A percentile compares a stretch with the other conserved stretches of the same genome.
phyloP scores from a whole-genome alignment of 2,329 filamentous ascomycete species.

The Aspergillus clavatus region DNA sequence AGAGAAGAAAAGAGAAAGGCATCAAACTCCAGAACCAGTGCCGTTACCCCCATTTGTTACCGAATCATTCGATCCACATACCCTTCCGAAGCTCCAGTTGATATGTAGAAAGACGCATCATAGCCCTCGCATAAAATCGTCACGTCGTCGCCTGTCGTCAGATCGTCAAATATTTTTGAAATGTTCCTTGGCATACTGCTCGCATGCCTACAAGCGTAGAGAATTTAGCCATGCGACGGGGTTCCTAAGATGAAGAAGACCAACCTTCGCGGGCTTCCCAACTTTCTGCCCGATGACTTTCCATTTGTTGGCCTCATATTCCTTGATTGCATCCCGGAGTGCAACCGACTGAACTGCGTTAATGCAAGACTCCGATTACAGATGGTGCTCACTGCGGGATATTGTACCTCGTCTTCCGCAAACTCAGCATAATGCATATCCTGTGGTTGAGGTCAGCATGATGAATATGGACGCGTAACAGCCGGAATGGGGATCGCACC shows the following conservation, averaged over 20 bases:
- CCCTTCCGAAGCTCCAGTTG: not conserved
- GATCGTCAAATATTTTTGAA: slow-evolving; percentile 51
- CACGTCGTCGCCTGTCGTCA: slow-evolving; percentile 30
- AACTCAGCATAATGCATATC: slow-evolving; percentile 99
- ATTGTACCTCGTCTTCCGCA: slow-evolving; percentile 72
- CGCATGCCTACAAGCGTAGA: slow-evolving; percentile 58
- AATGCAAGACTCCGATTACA: slow-evolving; percentile 7
- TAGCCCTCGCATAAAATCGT: slow-evolving; percentile 20
- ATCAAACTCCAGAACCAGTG: not conserved
- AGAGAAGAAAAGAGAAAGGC: not conserved
- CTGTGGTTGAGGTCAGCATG: slow-evolving; percentile 44
- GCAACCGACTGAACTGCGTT: slow-evolving; percentile 35
- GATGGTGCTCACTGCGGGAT: not conserved
- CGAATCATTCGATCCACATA: not conserved
- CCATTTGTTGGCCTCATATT: slow-evolving; percentile 99
- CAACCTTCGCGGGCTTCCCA: slow-evolving; percentile 91
- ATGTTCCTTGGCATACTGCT: slow-evolving; percentile 95
- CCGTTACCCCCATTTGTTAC: not conserved
- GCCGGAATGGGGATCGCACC: slow-evolving; percentile 46
- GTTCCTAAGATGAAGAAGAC: slow-evolving; percentile 12
- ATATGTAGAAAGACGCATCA: slow-evolving; percentile 18
- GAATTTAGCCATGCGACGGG: slow-evolving; percentile 17
- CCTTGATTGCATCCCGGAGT: slow-evolving; percentile 89
- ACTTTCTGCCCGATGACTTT: slow-evolving; percentile 95
- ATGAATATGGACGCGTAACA: not conserved